Conservation (phyloP, 768 basidiomycete species). For the Lactifluus volemus region DNA sequence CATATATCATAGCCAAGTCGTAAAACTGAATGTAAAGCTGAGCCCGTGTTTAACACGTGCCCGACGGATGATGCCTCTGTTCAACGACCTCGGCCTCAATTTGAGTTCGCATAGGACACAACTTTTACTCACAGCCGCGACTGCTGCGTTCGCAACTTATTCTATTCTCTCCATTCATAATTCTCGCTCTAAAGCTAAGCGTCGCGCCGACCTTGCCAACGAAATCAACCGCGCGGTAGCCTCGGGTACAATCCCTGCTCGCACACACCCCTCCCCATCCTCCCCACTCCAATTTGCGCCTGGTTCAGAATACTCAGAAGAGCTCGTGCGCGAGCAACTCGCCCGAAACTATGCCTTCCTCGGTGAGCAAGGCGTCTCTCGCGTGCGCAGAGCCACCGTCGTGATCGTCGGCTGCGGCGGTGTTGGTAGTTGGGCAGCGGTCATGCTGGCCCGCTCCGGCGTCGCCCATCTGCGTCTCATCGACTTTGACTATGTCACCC, state of each 20-base stretch:
- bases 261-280: conserved; percentile 1
- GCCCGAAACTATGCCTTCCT: conserved; percentile 94
- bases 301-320: conserved; percentile 52
- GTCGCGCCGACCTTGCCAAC: conserved; percentile 47
- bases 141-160: conserved; percentile 55
- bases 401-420: conserved; percentile 94
- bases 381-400: conserved; percentile 64
- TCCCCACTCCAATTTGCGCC: neutral
- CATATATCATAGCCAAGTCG: neutral
- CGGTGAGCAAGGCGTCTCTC: conserved; percentile 79
- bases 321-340: conserved; percentile 79
- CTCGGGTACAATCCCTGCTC: neutral
- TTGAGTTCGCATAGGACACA: conserved; percentile 49
- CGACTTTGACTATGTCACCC: conserved; percentile 93
- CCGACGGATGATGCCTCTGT: neutral
- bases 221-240: conserved; percentile 47
- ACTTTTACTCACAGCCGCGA: conserved; percentile 54
- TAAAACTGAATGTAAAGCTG: no score
- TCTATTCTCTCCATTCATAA: conserved; percentile 52
- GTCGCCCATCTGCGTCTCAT: conserved; percentile 70
- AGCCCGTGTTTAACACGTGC: neutral
- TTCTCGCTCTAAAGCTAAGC: conserved; percentile 35
- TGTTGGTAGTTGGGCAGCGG: conserved; percentile 92
- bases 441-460: conserved; percentile 90
- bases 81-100: conserved; percentile 18